These are phyloP conservation scores for Candolleomyces eurysporus DNA, from an alignment of 768 basidiomycete species.

Conservation along the genomic window DNA sequence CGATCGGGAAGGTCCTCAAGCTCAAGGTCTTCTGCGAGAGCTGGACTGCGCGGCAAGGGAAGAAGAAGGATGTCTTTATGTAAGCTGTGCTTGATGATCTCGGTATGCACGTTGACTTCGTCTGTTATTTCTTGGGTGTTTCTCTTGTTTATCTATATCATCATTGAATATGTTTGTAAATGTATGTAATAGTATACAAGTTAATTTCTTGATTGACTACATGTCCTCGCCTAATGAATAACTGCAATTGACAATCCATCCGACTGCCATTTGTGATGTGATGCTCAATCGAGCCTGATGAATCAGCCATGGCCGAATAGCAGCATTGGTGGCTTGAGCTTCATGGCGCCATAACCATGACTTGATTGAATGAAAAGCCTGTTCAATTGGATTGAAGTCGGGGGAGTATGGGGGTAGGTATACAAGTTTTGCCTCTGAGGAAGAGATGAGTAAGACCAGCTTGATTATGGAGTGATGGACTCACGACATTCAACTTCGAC, in stretches of 20 bases:
- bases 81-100: not conserved
- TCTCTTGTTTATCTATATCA: too few relatives aligned
- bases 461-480: constrained; percentile 11
- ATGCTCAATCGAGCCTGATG: constrained; percentile 8
- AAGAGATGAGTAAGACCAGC: not conserved
- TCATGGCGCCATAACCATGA: constrained; percentile 10
- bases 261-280: constrained; percentile 8
- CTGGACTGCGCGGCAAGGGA: not conserved
- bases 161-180: not conserved
- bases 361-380: constrained; percentile 31
- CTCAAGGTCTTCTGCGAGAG: not conserved
- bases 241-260: constrained; percentile 16
- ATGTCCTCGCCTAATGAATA: constrained; percentile 4
- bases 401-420: constrained; percentile 8
- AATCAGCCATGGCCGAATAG: constrained; percentile 11
- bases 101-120: too few relatives aligned
- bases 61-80: not conserved
- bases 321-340: not conserved
- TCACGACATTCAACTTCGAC: constrained; percentile 26
- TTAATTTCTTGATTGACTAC: not conserved
- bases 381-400: constrained; percentile 23
- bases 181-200: too few relatives aligned
- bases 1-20: not conserved
- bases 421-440: constrained; percentile 9
- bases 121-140: too few relatives aligned